phyloP scores from a whole-genome alignment of 495 filamentous ascomycete genomes.

The Glarea lozoyensis region DNA sequence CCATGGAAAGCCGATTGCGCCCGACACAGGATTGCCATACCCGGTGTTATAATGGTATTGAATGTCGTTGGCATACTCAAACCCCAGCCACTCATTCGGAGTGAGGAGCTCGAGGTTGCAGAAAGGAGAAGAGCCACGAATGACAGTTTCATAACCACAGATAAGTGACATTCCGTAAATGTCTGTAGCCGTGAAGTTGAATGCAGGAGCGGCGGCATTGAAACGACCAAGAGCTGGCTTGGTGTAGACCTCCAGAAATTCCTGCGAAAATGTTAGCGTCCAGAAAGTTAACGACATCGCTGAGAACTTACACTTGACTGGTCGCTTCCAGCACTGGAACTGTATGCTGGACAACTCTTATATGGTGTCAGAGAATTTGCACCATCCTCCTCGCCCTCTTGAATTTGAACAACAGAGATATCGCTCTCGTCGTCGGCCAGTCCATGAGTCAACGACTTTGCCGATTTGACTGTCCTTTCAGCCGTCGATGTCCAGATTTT shows the following conservation, averaged over 20 bases:
- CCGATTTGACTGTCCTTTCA: conserved; percentile 35
- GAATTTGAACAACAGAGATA: conserved; percentile 30
- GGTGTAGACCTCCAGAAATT: conserved; percentile 32
- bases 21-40: conserved; percentile 32
- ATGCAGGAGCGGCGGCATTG: conserved; percentile 29
- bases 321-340: conserved; percentile 32
- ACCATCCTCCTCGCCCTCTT: conserved; percentile 26
- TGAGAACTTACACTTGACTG: conserved; percentile 23
- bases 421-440: conserved; percentile 33
- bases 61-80: conserved; percentile 39
- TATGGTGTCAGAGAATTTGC: conserved; percentile 40
- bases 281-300: neutral
- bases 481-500: conserved; percentile 40
- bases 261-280: neutral
- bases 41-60: conserved; percentile 40
- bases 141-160: conserved; percentile 41
- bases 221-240: conserved; percentile 34
- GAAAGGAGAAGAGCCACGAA: conserved; percentile 35
- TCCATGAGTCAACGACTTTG: conserved; percentile 31
- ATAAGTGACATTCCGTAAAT: conserved; percentile 41
- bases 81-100: conserved; percentile 39
- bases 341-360: conserved; percentile 37
- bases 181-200: conserved; percentile 38
- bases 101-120: conserved; percentile 34
- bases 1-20: conserved; percentile 38